These are phyloP conservation scores for Coemansia sp. DNA, from an alignment of 192 early-diverging fungal species.

Conservation along the genomic window DNA sequence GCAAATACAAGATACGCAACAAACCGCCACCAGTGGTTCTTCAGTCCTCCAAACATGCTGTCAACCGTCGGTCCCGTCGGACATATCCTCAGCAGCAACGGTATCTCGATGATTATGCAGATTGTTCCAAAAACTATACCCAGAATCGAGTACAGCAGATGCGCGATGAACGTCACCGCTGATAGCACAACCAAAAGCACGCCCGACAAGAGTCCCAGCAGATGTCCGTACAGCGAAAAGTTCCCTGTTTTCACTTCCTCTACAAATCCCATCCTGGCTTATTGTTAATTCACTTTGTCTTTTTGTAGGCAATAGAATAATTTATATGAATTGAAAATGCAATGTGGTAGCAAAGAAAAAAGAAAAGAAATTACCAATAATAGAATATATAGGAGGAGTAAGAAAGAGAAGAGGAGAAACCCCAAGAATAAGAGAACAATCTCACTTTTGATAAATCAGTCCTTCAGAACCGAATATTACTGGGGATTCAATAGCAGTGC, in stretches of 20 bases:
- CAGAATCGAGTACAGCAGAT: slow-evolving; percentile 52
- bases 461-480: too few relatives aligned
- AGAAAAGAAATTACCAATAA: background rate
- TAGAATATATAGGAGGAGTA: background rate
- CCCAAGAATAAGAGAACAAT: background rate
- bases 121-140: slow-evolving; percentile 52
- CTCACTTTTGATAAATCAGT: too few relatives aligned
- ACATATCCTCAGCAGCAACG: slow-evolving; percentile 38
- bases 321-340: slow-evolving; percentile 5
- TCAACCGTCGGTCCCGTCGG: slow-evolving; percentile 47
- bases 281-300: background rate
- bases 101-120: slow-evolving; percentile 50
- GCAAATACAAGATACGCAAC: slow-evolving; percentile 52
- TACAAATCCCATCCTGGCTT: slow-evolving; percentile 38
- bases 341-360: slow-evolving; percentile 1
- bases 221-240: slow-evolving; percentile 51
- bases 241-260: slow-evolving; percentile 49
- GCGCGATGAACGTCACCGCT: slow-evolving; percentile 45
- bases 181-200: slow-evolving; percentile 53
- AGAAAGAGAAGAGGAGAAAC: slow-evolving; percentile 3
- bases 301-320: background rate
- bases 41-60: slow-evolving; percentile 33
- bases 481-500: too few relatives aligned
- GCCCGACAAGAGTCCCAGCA: slow-evolving; percentile 43
- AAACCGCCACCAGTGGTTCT: slow-evolving; percentile 55